phyloP scores from a whole-genome alignment of 2,329 filamentous ascomycete genomes.

The Teratosphaeriaceae sp. region DNA sequence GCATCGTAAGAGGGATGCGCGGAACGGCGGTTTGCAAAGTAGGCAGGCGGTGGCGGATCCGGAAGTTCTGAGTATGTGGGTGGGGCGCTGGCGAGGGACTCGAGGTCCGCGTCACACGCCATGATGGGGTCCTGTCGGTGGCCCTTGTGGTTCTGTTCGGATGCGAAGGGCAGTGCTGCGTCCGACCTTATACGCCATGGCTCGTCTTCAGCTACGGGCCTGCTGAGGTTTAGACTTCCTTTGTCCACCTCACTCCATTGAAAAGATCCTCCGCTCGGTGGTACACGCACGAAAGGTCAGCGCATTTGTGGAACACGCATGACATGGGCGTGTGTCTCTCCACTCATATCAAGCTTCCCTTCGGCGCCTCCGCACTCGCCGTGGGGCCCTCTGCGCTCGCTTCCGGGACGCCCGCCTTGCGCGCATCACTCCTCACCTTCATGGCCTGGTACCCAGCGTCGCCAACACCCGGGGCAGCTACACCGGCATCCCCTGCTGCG shows the following conservation, averaged over 20 bases:
- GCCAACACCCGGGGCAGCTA: background rate
- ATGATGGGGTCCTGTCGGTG: background rate
- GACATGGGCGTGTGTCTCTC: background rate
- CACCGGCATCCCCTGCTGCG: background rate
- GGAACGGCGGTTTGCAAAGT: background rate
- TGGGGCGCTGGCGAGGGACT: background rate
- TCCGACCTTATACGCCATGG: background rate
- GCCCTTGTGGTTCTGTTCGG: background rate
- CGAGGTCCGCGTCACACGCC: background rate
- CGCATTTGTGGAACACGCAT: background rate
- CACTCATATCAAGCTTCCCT: background rate
- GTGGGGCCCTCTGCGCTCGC: too few species aligned
- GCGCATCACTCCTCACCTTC: constrained; percentile 10
- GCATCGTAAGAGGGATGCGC: background rate
- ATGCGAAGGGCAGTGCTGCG: background rate
- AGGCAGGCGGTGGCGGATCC: background rate
- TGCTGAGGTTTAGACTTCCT: background rate
- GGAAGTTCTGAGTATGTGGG: background rate
- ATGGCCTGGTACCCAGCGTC: constrained; percentile 8
- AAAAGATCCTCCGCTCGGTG: background rate
- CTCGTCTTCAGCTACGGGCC: background rate
- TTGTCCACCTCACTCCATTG: constrained; percentile 2
- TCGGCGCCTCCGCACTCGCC: too few species aligned
- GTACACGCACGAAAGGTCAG: background rate
- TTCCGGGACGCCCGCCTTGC: constrained; percentile 6